phyloP scores from a whole-genome alignment of 164 flowering plant species.

The Vitis rotundifolia region DNA sequence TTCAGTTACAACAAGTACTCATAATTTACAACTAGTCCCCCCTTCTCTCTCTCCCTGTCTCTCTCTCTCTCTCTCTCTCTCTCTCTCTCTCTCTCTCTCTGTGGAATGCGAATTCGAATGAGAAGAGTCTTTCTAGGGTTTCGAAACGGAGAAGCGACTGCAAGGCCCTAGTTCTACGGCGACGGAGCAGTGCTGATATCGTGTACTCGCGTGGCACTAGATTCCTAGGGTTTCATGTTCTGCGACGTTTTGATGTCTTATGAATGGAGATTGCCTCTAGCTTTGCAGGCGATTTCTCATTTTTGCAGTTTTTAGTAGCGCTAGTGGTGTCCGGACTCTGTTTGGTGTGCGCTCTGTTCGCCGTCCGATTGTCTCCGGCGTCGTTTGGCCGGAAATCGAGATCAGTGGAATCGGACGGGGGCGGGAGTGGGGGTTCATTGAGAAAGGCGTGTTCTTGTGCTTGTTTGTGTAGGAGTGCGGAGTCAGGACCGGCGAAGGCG shows the following conservation, averaged over 20 bases:
- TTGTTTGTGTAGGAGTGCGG: slow-evolving; percentile 26
- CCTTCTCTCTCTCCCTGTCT: slow-evolving; percentile 3
- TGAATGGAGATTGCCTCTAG: slow-evolving; percentile 46
- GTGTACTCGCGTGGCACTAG: neutral
- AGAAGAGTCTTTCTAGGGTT: no score
- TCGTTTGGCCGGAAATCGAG: neutral
- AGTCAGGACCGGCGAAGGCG: neutral
- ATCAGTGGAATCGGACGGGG: neutral
- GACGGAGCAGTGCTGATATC: neutral
- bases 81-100: no score
- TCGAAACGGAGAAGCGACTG: no score
- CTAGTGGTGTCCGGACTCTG: slow-evolving; percentile 32
- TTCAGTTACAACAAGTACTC: neutral
- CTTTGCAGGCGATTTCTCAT: slow-evolving; percentile 13
- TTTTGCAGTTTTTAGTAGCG: slow-evolving; percentile 29
- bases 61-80: neutral
- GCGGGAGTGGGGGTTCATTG: neutral
- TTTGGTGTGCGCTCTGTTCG: slow-evolving; percentile 37
- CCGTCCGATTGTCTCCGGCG: slow-evolving; percentile 22
- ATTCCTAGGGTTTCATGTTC: slow-evolving; percentile 38
- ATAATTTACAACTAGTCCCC: neutral
- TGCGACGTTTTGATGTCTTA: slow-evolving; percentile 52
- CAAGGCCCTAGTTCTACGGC: neutral
- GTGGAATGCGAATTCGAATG: no score
- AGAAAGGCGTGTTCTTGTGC: slow-evolving; percentile 25